Evolutionary conservation across 2,329 filamentous ascomycete genomes (phyloP).

Genomic region (Blastomyces percursus): DNA sequence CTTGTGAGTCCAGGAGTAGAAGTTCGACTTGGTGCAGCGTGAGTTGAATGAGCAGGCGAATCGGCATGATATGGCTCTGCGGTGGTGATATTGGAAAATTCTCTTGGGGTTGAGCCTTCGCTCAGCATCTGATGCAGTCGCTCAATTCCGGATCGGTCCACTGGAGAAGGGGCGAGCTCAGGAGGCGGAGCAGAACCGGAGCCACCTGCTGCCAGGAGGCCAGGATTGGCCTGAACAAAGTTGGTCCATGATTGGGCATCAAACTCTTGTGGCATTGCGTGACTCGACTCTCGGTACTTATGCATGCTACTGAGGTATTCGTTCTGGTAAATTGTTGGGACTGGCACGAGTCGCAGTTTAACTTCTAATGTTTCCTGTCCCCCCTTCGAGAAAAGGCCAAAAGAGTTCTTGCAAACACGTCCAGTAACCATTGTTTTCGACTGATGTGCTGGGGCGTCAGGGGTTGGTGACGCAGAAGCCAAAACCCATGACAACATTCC

Average conservation of each 20-base stretch:
- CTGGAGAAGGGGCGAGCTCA: conserved; percentile 24
- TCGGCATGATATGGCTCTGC: conserved; percentile 26
- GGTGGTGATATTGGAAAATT: conserved; percentile 24
- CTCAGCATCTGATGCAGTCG: conserved; percentile 35
- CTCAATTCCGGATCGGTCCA: conserved; percentile 35
- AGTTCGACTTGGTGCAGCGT: conserved; percentile 26
- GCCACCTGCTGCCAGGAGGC: conserved; percentile 22
- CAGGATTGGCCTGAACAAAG: conserved; percentile 61
- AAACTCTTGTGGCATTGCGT: conserved; percentile 47
- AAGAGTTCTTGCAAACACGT: conserved; percentile 73
- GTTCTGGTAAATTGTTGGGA: conserved; percentile 53
- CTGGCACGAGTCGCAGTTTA: conserved; percentile 71
- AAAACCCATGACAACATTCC: conserved; percentile 86
- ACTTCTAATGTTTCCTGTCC: conserved; percentile 82
- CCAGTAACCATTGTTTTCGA: conserved; percentile 67
- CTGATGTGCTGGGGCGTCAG: conserved; percentile 46
- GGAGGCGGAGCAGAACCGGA: conserved; percentile 15
- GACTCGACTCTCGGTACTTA: conserved; percentile 48
- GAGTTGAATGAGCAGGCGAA: conserved; percentile 30
- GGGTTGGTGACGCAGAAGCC: conserved; percentile 46
- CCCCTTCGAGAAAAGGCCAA: conserved; percentile 74
- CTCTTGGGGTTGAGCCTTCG: conserved; percentile 34
- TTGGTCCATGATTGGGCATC: conserved; percentile 69
- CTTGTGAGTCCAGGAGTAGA: conserved; percentile 28
- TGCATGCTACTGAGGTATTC: conserved; percentile 53